Evolutionary conservation across 1,284 basidiomycete genomes (phyloP).

Genomic region (Chalciporus sp.): DNA sequence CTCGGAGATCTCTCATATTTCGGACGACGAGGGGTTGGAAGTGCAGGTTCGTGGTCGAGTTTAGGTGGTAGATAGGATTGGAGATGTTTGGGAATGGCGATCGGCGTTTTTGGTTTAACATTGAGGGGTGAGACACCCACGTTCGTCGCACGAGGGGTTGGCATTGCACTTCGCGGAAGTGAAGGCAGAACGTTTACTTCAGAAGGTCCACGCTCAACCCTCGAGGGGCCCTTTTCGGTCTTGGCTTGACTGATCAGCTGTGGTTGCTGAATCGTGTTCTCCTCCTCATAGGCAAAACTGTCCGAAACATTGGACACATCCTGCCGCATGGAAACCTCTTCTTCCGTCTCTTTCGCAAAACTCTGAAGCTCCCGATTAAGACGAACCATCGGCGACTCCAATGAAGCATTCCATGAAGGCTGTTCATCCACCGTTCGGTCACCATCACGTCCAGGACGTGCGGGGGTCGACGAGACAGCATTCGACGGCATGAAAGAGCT

Average conservation of each 20-base stretch:
- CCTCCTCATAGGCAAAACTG: constrained; percentile 37
- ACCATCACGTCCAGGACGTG: constrained; percentile 43
- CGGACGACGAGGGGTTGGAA: constrained; percentile 42
- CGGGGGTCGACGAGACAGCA: constrained; percentile 75
- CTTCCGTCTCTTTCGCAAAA: constrained; percentile 47
- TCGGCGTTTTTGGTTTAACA: constrained; percentile 51
- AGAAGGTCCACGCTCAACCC: constrained; percentile 51
- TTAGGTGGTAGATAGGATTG: constrained; percentile 66
- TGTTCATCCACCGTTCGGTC: constrained; percentile 46
- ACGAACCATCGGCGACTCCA: constrained; percentile 77
- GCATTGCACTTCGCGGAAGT: constrained; percentile 35
- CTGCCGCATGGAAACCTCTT: constrained; percentile 15
- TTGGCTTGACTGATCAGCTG: constrained; percentile 46
- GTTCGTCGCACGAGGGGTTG: constrained; percentile 39
- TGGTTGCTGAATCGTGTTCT: constrained; percentile 32
- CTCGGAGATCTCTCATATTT: constrained; percentile 35
- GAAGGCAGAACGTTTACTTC: constrained; percentile 47
- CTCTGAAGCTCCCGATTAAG: constrained; percentile 70
- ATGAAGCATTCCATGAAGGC: constrained; percentile 66
- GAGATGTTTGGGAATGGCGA: constrained; percentile 52
- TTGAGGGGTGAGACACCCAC: constrained; percentile 40
- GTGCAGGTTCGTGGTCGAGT: constrained; percentile 58
- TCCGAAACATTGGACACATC: constrained; percentile 25
- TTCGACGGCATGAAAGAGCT: constrained; percentile 71
- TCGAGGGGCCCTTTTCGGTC: constrained; percentile 41